These are phyloP conservation scores for Aureobasidium sp. DNA, from an alignment of 2,329 filamentous ascomycete species.

Conservation along the genomic window DNA sequence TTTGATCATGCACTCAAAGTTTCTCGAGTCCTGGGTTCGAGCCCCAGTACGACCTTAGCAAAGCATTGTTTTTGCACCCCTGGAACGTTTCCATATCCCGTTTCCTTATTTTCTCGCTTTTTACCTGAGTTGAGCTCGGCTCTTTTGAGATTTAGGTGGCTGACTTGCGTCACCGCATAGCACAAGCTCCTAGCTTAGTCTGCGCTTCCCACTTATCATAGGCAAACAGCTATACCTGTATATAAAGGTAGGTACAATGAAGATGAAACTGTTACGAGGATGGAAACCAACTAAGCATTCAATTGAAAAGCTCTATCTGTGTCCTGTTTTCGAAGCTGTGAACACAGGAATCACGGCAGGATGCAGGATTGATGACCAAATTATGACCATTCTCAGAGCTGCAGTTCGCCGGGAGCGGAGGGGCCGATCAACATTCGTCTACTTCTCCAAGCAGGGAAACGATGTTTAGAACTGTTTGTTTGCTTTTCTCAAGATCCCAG, in stretches of 20 bases:
- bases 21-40: conserved; percentile 12
- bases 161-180: background rate
- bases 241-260: background rate
- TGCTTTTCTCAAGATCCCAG: background rate
- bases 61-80: background rate
- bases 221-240: background rate
- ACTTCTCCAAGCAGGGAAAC: background rate
- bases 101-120: background rate
- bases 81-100: too few species aligned
- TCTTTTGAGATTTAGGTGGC: background rate
- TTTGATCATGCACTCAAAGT: background rate
- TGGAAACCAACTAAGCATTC: background rate
- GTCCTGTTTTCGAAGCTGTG: background rate
- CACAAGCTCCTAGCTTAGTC: background rate
- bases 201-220: background rate
- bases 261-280: background rate
- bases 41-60: background rate
- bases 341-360: background rate
- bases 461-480: conserved; percentile 8
- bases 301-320: background rate
- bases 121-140: rapidly evolving
- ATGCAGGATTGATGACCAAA: conserved; percentile 4
- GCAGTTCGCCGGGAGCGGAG: conserved; percentile 5
- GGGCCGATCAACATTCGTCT: background rate
- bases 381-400: conserved; percentile 1